These are phyloP conservation scores for Aspergillus baeticus DNA, from an alignment of 495 filamentous ascomycete genomes.

Conservation along the genomic window DNA sequence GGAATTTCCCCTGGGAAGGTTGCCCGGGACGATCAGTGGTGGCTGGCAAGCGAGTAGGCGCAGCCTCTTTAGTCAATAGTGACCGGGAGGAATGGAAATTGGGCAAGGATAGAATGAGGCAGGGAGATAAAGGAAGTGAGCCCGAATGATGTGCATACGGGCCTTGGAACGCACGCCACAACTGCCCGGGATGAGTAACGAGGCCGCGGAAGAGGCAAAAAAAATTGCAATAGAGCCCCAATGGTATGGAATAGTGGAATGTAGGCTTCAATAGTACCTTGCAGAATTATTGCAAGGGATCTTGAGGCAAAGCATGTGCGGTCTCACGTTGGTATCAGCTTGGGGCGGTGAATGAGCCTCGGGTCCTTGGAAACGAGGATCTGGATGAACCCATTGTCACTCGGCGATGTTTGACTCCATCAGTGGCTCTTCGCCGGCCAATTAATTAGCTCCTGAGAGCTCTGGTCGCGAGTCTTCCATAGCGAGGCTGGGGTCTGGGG, in stretches of 20 bases:
- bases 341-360: conserved; percentile 8
- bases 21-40: conserved; percentile 2
- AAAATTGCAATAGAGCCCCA: conserved; percentile 2
- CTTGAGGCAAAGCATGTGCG: neutral
- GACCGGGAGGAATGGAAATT: neutral
- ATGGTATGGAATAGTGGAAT: conserved; percentile 5
- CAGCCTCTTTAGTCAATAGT: neutral
- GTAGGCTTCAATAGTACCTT: neutral
- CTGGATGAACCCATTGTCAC: neutral
- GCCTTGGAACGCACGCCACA: neutral
- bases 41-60: neutral
- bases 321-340: neutral
- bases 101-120: neutral
- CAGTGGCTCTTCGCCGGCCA: neutral
- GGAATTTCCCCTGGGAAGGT: conserved; percentile 4
- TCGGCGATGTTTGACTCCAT: neutral
- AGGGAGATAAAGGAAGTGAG: conserved; percentile 2
- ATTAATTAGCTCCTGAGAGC: neutral
- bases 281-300: neutral
- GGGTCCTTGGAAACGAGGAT: neutral
- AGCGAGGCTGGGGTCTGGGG: too few relatives aligned
- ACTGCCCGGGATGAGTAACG: neutral
- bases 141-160: neutral
- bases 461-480: neutral
- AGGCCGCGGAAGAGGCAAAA: conserved; percentile 1